Base-by-base conservation (phyloP, 2,329 filamentous ascomycete species). In the Didymella pinodella region DNA sequence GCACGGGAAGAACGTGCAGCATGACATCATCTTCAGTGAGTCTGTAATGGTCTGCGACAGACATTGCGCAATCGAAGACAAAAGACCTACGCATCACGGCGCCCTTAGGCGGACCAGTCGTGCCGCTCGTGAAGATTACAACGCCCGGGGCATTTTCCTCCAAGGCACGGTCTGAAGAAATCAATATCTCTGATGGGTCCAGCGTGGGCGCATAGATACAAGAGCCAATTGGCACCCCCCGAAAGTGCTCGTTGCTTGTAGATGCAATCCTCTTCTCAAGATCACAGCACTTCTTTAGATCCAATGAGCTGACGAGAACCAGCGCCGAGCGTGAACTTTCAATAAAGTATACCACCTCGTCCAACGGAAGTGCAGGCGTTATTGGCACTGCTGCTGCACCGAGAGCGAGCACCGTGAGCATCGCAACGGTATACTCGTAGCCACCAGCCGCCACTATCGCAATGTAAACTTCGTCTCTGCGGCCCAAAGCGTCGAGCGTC, bases 401-500 rank as follows among this genome's bases (percentile, higher is more conserved):
- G 2, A 81, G 60, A 8, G 81, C 81, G 32, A 82, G 70, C n/a
- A 81, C 74, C 4, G 81, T 78, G 28, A 83, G 71, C 61, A 82
- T 79, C 4, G 77, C 81, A n/a, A 83, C 79, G 4, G 78, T 74
- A 63, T 79, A 83, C 54, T 82, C 80, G 63, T 83, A 83, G 5
- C 81, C 77, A 7, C 80, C 79, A 2, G 79, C 73, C 11, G 79
- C 81, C 31, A 83, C 69, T 4, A 83, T 72, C 26, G 77, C 78
- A 46, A 83, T 77, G 62, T 79, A 82, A 14, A 80, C 76, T 50
- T 79, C 79, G 45, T 77, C 69, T 54, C 74, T 66, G 11, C 64
- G 66, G 5, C 73, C 62, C 28, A 79, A 64, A 18, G 72, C 68
- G 34, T 65, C 59, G 40, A 66, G 65, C 6, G 68, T 75, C 20